These are phyloP conservation scores for Serendipita sp. DNA, from an alignment of 768 basidiomycete genomes.

Conservation along the genomic window DNA sequence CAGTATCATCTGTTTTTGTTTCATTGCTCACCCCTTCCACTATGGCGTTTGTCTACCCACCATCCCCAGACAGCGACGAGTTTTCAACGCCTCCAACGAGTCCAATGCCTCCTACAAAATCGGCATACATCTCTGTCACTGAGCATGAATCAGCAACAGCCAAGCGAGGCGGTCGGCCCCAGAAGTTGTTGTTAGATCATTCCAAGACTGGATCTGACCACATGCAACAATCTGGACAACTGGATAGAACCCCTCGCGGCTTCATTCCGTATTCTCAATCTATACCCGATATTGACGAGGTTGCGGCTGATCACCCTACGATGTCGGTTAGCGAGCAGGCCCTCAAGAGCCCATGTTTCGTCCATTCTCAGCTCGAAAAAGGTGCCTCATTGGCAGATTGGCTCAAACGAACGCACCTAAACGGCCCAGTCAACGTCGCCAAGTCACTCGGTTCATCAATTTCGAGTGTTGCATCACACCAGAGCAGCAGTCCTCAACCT, in stretches of 20 bases:
- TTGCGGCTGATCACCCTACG: background rate
- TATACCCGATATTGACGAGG: background rate
- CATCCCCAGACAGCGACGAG: background rate
- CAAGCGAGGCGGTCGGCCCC: background rate
- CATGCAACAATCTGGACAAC: background rate
- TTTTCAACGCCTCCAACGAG: background rate
- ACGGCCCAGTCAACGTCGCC: conserved; percentile 32
- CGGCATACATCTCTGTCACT: background rate
- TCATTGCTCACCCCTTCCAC: background rate
- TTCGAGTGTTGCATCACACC: conserved; percentile 10
- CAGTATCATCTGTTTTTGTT: background rate
- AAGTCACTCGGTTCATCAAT: conserved; percentile 27
- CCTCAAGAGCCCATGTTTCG: conserved; percentile 70
- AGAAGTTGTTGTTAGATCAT: background rate
- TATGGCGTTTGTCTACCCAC: background rate
- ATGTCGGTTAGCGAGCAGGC: conserved; percentile 10
- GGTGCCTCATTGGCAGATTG: conserved; percentile 64
- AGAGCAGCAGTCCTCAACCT: conserved; percentile 14
- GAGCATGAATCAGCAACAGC: background rate
- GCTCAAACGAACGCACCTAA: conserved; percentile 28
- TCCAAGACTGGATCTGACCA: background rate
- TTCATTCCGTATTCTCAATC: background rate
- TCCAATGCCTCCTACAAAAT: background rate
- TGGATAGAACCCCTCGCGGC: background rate
- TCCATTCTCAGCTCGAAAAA: conserved; percentile 82